Evolutionary conservation across 1,284 basidiomycete genomes (phyloP).

Genomic region (Cronartium quercuum): DNA sequence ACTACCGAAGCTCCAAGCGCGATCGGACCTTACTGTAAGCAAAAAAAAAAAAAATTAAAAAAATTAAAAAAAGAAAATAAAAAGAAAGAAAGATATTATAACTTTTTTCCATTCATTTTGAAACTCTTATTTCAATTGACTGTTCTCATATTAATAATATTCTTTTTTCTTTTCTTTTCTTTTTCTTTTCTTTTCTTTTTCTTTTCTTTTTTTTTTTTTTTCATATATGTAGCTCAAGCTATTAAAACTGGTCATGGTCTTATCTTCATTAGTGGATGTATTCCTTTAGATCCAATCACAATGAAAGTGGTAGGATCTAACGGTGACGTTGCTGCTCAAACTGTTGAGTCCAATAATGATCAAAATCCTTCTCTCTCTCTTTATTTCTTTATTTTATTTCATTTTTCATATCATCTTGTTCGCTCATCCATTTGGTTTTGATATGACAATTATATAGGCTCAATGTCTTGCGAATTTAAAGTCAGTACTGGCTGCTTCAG

Average conservation of each 20-base stretch:
- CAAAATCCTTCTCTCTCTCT: not conserved
- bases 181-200: not conserved
- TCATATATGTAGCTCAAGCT: conserved; percentile 56
- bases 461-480: conserved; percentile 83
- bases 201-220: not conserved
- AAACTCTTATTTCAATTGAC: too few species aligned
- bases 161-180: not conserved
- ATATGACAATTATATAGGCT: conserved; percentile 49
- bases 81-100: too few species aligned
- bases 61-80: too few species aligned
- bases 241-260: conserved; percentile 71
- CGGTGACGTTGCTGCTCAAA: conserved; percentile 70
- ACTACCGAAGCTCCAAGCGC: conserved; percentile 46
- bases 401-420: not conserved
- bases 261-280: conserved; percentile 82
- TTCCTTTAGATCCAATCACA: conserved; percentile 71
- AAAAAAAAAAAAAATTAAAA: not conserved
- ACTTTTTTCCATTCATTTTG: too few species aligned
- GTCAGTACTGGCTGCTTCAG: conserved; percentile 73
- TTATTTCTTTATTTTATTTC: not conserved
- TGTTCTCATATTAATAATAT: conserved; percentile 27
- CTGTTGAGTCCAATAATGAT: conserved; percentile 51
- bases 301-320: conserved; percentile 65
- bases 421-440: not conserved
- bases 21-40: conserved; percentile 47